Evolutionary conservation across 805 yeast species (phyloP).

Genomic region (Wickerhamiella musiphila): DNA sequence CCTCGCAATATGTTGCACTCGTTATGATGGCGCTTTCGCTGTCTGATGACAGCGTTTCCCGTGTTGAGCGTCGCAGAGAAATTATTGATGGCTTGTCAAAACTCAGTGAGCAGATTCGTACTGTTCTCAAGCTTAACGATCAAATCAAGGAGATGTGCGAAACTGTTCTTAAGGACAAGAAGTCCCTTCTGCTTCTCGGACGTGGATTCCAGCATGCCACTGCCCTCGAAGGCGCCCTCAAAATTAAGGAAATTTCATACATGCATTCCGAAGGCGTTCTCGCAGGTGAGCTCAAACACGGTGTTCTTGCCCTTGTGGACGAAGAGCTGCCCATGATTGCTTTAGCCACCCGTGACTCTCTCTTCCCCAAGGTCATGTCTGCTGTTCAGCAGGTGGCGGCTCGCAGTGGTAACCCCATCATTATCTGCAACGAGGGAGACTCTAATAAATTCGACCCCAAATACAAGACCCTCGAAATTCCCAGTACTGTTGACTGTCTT

Average conservation of each 20-base stretch:
- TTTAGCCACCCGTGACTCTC: conserved; percentile 88
- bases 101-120: conserved; percentile 73
- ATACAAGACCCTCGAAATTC: conserved; percentile 58
- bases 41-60: conserved; percentile 77
- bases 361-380: conserved; percentile 89
- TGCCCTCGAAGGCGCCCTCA: conserved; percentile 95
- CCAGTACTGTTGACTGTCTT: conserved; percentile 89
- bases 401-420: conserved; percentile 91
- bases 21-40: conserved; percentile 94
- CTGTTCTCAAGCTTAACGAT: conserved; percentile 56
- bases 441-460: conserved; percentile 25
- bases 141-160: conserved; percentile 62
- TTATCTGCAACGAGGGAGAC: conserved; percentile 75
- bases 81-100: conserved; percentile 72
- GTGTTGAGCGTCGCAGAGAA: conserved; percentile 55
- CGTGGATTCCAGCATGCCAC: conserved; percentile 97
- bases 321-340: conserved; percentile 87
- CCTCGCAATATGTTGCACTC: conserved; percentile 92
- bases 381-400: conserved; percentile 95
- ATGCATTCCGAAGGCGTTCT: conserved; percentile 99
- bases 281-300: conserved; percentile 98
- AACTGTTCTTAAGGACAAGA: conserved; percentile 55
- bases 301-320: conserved; percentile 92
- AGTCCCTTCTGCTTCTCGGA: conserved; percentile 78
- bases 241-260: conserved; percentile 94